Base-by-base conservation (phyloP, 2,329 filamentous ascomycete species). In the Thelonectria discophora region DNA sequence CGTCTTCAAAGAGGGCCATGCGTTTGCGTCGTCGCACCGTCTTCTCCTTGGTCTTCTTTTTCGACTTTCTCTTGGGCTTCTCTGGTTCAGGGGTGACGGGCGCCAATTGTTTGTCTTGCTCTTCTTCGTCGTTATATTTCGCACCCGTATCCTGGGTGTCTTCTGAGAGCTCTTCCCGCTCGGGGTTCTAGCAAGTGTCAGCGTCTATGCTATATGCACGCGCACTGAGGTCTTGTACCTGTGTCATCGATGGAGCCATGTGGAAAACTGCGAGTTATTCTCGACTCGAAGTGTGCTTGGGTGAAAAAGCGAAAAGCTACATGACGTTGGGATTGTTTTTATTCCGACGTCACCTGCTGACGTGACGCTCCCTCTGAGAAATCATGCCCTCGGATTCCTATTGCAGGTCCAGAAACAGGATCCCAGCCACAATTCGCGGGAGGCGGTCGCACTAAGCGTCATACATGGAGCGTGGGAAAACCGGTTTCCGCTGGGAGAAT, bases 1-100 rank as follows among this genome's bases (percentile, higher is more conserved):
- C 64, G 34, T 72, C 68, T 24, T 72, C 67, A 52, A 72, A 62
- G 65, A 68, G 69, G 3, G 64, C 45, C 5, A 64, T 65, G 6
- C 68, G 66, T 18, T 57, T 55, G 40, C 65, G 64, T 30, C 65
- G 64, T 30, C 56, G 65, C 32, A 62, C 45, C n/a, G 48, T 55
- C 9, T 39, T 51, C 39, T 34, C 49, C 60, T 69, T 71, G 3
- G n/a, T 32, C 5, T 21, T 20, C 50, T 45, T 53, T 20, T 39
- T n/a, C 13, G 39, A 21, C 21, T 45, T 47, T 21, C 20, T 5
- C 40, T 5, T 18, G 40, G 40, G n/a, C 34, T 37, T 37, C 6
- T 37, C 34, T 12, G 11, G 34, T 12, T 15, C 27, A 8, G 27
- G 27, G 9, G 27, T 8, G 27, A 30, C 27, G 27, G 27, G 27